A percentile compares a stretch with the other conserved stretches of the same genome.
phyloP scores from a whole-genome alignment of 2,329 filamentous ascomycete genomes.

The Fusarium pseudograminearum region DNA sequence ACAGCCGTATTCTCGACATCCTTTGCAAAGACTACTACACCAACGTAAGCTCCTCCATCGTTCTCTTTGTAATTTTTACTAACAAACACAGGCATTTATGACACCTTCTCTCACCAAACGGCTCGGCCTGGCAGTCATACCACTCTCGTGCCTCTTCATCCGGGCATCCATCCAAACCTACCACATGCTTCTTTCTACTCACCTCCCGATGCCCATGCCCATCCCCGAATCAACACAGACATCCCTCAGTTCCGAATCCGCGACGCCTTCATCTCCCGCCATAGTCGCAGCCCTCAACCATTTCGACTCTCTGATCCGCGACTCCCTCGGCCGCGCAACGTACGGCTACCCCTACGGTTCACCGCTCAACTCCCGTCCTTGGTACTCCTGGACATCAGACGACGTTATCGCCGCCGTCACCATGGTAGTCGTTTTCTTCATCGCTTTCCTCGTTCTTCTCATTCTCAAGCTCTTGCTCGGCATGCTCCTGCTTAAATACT shows the following conservation, averaged over 20 bases:
- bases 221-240: constrained; percentile 74
- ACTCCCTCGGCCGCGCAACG: constrained; percentile 79
- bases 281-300: constrained; percentile 82
- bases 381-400: constrained; percentile 73
- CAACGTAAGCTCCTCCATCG: constrained; percentile 67
- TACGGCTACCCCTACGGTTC: constrained; percentile 68
- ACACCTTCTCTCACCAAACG: constrained; percentile 91
- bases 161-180: constrained; percentile 95
- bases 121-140: constrained; percentile 90
- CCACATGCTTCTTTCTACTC: constrained; percentile 94
- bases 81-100: constrained; percentile 76
- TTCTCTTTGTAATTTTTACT: constrained; percentile 8
- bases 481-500: constrained; percentile 85
- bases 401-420: constrained; percentile 80
- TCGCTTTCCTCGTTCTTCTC: constrained; percentile 85
- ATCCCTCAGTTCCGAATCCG: constrained; percentile 72
- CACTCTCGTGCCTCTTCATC: constrained; percentile 94
- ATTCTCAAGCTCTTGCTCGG: constrained; percentile 88
- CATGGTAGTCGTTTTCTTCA: constrained; percentile 88
- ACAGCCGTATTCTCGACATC: constrained; percentile 90
- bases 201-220: constrained; percentile 79
- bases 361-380: constrained; percentile 56
- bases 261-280: constrained; percentile 75
- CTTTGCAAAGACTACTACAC: constrained; percentile 98
- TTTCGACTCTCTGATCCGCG: constrained; percentile 80